These are phyloP conservation scores for Pseudogymnoascus sp. DNA, from an alignment of 2,329 filamentous ascomycete species.

Conservation along the genomic window DNA sequence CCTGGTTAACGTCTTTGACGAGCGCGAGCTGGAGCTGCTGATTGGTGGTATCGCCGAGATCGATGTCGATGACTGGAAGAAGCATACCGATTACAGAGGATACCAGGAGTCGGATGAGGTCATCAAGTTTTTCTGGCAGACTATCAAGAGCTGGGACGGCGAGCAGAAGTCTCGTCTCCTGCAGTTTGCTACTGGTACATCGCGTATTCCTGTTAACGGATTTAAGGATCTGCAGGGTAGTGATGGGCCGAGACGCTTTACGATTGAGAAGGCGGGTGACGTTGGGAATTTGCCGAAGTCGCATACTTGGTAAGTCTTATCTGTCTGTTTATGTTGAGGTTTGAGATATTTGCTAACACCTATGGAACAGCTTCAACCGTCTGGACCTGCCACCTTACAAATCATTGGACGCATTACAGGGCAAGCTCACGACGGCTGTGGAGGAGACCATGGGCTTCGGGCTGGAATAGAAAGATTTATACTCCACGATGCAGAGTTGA, in stretches of 20 bases:
- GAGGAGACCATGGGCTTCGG: constrained; percentile 99
- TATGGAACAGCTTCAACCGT: constrained; percentile 72
- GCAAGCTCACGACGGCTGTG: constrained; percentile 91
- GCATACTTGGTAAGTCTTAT: constrained; percentile 76
- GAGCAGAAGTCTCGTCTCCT: constrained; percentile 95
- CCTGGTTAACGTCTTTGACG: constrained; percentile 96
- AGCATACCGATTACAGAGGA: constrained; percentile 97
- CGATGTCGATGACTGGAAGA: constrained; percentile 99
- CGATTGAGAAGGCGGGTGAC: constrained; percentile 96
- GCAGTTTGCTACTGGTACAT: constrained; percentile 96
- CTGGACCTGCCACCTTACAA: constrained; percentile 93
- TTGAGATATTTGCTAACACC: constrained; percentile 16
- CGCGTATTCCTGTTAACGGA: constrained; percentile 94
- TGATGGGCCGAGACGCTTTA: constrained; percentile 89
- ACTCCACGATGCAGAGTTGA: background rate
- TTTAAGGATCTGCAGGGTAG: constrained; percentile 99
- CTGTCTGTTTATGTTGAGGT: background rate
- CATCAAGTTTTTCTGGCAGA: constrained; percentile 98
- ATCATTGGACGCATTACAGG: constrained; percentile 70
- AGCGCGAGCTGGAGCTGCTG: constrained; percentile 89
- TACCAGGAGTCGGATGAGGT: constrained; percentile 98
- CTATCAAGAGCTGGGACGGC: constrained; percentile 90
- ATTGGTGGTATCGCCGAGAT: constrained; percentile 99
- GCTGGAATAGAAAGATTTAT: constrained; percentile 62
- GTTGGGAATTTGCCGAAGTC: constrained; percentile 86